phyloP scores from a whole-genome alignment of 169 alveolate species.

The Plasmodium cynomolgi region DNA sequence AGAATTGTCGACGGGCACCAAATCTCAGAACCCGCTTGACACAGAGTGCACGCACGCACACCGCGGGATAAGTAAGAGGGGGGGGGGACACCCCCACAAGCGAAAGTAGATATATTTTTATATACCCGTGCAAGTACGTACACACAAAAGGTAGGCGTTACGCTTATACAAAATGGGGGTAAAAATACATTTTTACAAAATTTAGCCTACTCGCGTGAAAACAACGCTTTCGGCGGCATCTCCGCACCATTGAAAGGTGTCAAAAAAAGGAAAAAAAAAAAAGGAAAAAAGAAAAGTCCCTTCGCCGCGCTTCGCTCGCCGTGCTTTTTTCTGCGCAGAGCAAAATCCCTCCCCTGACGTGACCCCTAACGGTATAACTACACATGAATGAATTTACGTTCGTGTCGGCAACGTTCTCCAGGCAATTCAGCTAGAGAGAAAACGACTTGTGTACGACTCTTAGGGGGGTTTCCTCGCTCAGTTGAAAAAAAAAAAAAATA shows the following conservation, averaged over 20 bases:
- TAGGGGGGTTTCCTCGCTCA: no score
- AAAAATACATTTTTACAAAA: neutral
- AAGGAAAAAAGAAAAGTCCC: neutral
- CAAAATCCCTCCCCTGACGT: no score
- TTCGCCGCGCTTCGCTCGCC: neutral
- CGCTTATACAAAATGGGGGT: neutral
- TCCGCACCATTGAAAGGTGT: neutral
- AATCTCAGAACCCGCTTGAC: neutral
- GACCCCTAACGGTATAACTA: no score
- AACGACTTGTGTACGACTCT: no score
- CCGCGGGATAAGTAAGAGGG: neutral
- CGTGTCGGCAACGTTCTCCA: no score
- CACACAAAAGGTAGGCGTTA: neutral
- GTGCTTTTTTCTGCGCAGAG: neutral
- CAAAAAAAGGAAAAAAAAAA: neutral
- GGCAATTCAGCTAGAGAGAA: no score
- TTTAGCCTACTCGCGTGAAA: neutral
- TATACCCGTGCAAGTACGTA: no score
- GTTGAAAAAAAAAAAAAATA: no score
- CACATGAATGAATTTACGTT: no score
- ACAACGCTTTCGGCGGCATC: neutral
- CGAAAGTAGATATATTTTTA: neutral
- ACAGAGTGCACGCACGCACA: neutral
- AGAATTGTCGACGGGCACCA: neutral
- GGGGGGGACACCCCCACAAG: neutral